Percentiles rank a stretch among this genome's conserved stretches.
phyloP scores from a whole-genome alignment of 306 rosid genomes.

The Vachellia pachyceras region DNA sequence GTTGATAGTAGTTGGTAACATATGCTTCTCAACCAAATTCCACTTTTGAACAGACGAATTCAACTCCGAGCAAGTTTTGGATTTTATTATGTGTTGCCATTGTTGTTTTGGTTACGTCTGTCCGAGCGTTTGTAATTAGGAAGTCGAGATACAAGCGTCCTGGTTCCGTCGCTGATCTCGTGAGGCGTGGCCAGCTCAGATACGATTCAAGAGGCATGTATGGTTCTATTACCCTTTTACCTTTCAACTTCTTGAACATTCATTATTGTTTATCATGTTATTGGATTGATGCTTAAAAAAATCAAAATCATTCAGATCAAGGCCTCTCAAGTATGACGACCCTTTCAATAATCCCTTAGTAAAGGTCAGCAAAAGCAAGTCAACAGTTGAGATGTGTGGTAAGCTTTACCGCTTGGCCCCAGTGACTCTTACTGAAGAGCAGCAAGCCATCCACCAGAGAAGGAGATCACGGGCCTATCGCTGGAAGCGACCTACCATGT shows the following conservation, averaged over 20 bases:
- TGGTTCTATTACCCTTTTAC: constrained; percentile 51
- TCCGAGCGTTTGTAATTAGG: constrained; percentile 50
- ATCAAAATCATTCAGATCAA: constrained; percentile 56
- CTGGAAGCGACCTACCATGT: constrained; percentile 93
- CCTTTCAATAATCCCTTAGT: constrained; percentile 93
- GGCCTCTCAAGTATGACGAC: constrained; percentile 89
- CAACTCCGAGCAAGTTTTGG: constrained; percentile 53
- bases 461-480: constrained; percentile 92
- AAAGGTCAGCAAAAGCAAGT: constrained; percentile 75
- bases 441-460: constrained; percentile 79
- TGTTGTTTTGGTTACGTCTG: constrained; percentile 49
- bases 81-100: constrained; percentile 69
- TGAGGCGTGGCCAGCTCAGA: constrained; percentile 94
- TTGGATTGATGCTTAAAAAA: not conserved
- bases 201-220: constrained; percentile 99
- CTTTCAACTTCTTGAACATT: not conserved
- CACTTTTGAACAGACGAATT: constrained; percentile 45
- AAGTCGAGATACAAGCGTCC: constrained; percentile 57
- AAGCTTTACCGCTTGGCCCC: constrained; percentile 94
- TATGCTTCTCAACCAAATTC: not conserved
- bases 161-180: constrained; percentile 94
- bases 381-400: constrained; percentile 91
- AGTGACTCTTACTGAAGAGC: constrained; percentile 85
- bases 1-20: not conserved
- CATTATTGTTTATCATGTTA: not conserved